Conservation (phyloP, 108 stramenopile species). For the Phaeodactylum tricornutum region DNA sequence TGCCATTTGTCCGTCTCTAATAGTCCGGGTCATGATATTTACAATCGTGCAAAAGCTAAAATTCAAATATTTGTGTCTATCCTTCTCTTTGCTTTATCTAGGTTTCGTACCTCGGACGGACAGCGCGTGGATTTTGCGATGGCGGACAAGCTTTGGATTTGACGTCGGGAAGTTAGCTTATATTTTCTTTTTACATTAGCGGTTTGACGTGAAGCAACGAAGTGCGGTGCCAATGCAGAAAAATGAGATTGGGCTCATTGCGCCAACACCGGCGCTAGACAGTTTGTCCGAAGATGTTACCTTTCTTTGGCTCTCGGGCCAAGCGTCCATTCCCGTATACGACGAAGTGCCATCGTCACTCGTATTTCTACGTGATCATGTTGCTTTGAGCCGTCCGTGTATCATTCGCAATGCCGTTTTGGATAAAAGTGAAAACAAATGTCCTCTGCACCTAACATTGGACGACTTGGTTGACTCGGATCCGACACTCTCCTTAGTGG, state of each 20-base stretch:
- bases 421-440: neutral
- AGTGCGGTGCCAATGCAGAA: neutral
- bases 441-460: conserved; percentile 27
- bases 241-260: neutral
- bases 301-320: conserved; percentile 33
- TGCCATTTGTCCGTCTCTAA: too few relatives aligned
- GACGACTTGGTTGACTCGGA: conserved; percentile 46
- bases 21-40: too few relatives aligned
- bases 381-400: conserved; percentile 44
- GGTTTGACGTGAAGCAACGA: too few relatives aligned
- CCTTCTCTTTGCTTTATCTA: too few relatives aligned
- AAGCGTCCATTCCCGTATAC: conserved; percentile 26
- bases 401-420: conserved; percentile 54
- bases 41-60: too few relatives aligned
- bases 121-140: too few relatives aligned
- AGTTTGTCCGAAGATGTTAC: conserved; percentile 44
- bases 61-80: too few relatives aligned
- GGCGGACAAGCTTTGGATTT: too few relatives aligned
- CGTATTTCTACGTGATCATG: conserved; percentile 61
- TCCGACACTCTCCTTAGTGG: conserved; percentile 24
- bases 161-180: too few relatives aligned
- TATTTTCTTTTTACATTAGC: too few relatives aligned
- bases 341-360: conserved; percentile 47
- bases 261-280: conserved; percentile 7
- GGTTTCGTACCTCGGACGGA: too few relatives aligned